Conservation (phyloP, 2,329 filamentous ascomycete genomes). For the Exophiala bonariae region DNA sequence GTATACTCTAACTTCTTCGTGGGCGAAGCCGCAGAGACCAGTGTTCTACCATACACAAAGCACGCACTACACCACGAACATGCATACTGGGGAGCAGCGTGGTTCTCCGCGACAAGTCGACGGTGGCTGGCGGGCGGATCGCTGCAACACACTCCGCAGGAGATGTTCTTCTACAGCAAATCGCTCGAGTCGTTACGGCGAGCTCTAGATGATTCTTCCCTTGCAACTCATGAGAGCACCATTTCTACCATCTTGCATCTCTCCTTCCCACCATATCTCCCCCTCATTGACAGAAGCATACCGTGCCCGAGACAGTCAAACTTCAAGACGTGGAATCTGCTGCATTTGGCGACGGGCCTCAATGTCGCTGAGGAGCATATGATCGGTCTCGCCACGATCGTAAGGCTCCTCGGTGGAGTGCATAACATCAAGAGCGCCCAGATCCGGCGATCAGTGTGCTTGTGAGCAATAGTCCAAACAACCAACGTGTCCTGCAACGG, state of each 20-base stretch:
- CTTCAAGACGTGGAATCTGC: neutral
- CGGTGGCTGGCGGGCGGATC: neutral
- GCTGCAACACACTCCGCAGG: slow-evolving; percentile 1
- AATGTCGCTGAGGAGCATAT: slow-evolving; percentile 1
- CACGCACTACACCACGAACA: neutral
- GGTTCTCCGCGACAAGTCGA: neutral
- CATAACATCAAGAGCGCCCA: neutral
- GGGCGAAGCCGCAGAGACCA: neutral
- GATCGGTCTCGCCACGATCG: neutral
- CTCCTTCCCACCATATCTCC: neutral
- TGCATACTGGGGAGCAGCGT: neutral
- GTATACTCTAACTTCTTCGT: slow-evolving; percentile 1
- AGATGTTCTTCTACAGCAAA: neutral
- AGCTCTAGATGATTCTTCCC: neutral
- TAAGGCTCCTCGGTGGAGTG: neutral
- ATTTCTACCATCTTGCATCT: neutral
- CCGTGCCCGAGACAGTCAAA: neutral
- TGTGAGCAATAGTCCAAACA: neutral
- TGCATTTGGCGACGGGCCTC: neutral
- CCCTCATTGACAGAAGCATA: neutral
- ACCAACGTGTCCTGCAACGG: too few species aligned
- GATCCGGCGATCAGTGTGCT: neutral
- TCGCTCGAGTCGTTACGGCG: neutral
- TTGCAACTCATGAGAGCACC: neutral
- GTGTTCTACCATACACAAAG: neutral